Percentiles rank a stretch among this genome's conserved stretches.
Evolutionary conservation across 306 rosid species (phyloP).

Genomic region (Cicer cuneatum): DNA sequence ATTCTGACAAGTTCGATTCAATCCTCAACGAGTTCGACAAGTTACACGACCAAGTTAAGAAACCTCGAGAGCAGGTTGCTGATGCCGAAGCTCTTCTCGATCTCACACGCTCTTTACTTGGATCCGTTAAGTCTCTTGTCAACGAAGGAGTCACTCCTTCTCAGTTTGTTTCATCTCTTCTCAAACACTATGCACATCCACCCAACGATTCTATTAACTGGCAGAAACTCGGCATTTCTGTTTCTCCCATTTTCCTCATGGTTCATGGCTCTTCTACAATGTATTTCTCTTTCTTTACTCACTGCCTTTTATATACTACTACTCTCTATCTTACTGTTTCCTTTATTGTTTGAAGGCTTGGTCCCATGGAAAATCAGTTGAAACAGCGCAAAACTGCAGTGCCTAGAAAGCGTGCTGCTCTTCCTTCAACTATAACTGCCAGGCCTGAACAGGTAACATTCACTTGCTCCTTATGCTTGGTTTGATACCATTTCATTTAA

Average conservation of each 20-base stretch:
- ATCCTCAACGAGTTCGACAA: constrained; percentile 61
- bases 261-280: constrained; percentile 71
- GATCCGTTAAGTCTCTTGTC: constrained; percentile 63
- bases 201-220: constrained; percentile 48
- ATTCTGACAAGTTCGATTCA: constrained; percentile 57
- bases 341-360: constrained; percentile 58
- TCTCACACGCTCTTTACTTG: constrained; percentile 59
- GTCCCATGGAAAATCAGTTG: constrained; percentile 77
- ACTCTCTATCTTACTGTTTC: not conserved
- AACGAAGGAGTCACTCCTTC: constrained; percentile 74
- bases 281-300: constrained; percentile 48
- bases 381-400: constrained; percentile 58
- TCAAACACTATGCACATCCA: constrained; percentile 53
- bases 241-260: constrained; percentile 59
- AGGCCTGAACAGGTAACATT: constrained; percentile 70
- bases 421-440: constrained; percentile 53
- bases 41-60: constrained; percentile 71
- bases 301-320: too few species aligned
- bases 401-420: constrained; percentile 46
- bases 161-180: constrained; percentile 62
- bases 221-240: constrained; percentile 60
- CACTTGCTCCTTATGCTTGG: not conserved
- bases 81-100: constrained; percentile 84
- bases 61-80: constrained; percentile 85
- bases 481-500: not conserved